Percentiles rank a stretch among this genome's conserved stretches.
Conservation (phyloP, 257 asterid species). For the Lycium barbarum region DNA sequence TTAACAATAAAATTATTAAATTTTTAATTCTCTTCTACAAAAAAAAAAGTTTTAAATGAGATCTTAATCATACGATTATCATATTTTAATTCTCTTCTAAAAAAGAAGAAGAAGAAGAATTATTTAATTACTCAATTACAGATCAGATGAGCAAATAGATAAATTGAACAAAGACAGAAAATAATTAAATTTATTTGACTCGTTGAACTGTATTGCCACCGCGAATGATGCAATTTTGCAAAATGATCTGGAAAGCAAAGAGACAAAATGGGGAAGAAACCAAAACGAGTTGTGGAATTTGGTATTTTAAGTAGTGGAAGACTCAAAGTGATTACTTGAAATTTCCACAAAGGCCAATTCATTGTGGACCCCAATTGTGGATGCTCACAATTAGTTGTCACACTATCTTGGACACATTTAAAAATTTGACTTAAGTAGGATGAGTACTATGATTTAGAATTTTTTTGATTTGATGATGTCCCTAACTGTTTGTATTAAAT, state of each 20-base stretch:
- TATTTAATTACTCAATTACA: neutral
- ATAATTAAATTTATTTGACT: neutral
- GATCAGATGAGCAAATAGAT: slow-evolving; percentile 14
- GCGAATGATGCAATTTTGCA: slow-evolving; percentile 16
- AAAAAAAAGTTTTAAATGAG: too few species aligned
- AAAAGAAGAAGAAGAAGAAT: neutral
- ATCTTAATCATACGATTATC: too few species aligned
- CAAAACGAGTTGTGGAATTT: neutral
- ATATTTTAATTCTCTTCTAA: neutral
- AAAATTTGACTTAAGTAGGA: neutral
- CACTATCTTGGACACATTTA: neutral
- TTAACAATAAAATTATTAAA: neutral
- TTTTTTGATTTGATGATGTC: neutral
- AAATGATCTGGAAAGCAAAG: slow-evolving; percentile 20
- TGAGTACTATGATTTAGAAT: neutral
- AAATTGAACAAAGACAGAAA: slow-evolving; percentile 15
- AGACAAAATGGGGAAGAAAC: neutral
- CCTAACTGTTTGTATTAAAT: neutral
- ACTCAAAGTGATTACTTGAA: neutral
- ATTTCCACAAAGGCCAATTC: slow-evolving; percentile 5
- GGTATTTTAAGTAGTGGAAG: neutral
- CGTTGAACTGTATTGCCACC: neutral
- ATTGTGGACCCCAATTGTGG: neutral
- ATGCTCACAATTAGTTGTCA: neutral
- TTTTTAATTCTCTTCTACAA: too few species aligned